Conservation (phyloP, 768 basidiomycete genomes). For the Amanita pallidorosea region DNA sequence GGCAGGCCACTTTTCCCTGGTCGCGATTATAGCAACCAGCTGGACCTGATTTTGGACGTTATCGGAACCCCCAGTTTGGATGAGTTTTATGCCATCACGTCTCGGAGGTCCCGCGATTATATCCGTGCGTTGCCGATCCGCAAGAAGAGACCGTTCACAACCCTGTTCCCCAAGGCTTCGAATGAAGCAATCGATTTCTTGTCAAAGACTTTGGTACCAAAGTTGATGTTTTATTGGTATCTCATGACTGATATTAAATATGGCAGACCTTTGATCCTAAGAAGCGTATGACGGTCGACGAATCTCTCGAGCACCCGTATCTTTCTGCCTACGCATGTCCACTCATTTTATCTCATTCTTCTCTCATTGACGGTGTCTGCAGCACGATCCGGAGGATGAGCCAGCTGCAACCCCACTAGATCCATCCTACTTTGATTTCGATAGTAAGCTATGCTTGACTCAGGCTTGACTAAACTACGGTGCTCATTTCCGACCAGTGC, state of each 20-base stretch:
- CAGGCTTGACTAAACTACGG: background rate
- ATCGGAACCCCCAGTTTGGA: conserved; percentile 86
- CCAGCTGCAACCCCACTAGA: conserved; percentile 69
- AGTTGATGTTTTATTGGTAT: conserved; percentile 16
- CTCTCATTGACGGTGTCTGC: conserved; percentile 38
- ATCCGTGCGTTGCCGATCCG: conserved; percentile 84
- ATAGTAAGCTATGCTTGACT: conserved; percentile 46
- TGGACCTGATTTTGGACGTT: conserved; percentile 89
- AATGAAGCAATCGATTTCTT: conserved; percentile 33
- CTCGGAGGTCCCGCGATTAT: conserved; percentile 69
- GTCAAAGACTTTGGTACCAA: conserved; percentile 3
- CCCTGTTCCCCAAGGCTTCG: conserved; percentile 69
- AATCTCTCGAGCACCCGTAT: conserved; percentile 86
- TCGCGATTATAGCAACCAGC: conserved; percentile 90
- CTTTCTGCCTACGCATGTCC: conserved; percentile 42
- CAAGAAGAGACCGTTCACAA: conserved; percentile 60
- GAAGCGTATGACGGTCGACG: conserved; percentile 78
- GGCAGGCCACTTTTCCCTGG: conserved; percentile 94
- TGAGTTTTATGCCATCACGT: conserved; percentile 90
- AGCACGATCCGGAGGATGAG: conserved; percentile 86
- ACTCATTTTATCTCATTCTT: background rate
- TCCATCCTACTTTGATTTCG: conserved; percentile 77
- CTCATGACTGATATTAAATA: conserved; percentile 68
- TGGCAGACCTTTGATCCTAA: conserved; percentile 82
- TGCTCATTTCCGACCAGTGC: background rate